A percentile compares a stretch with the other conserved stretches of the same genome.
phyloP scores from a whole-genome alignment of 495 filamentous ascomycete genomes.

The Rostrohypoxylon terebratum region DNA sequence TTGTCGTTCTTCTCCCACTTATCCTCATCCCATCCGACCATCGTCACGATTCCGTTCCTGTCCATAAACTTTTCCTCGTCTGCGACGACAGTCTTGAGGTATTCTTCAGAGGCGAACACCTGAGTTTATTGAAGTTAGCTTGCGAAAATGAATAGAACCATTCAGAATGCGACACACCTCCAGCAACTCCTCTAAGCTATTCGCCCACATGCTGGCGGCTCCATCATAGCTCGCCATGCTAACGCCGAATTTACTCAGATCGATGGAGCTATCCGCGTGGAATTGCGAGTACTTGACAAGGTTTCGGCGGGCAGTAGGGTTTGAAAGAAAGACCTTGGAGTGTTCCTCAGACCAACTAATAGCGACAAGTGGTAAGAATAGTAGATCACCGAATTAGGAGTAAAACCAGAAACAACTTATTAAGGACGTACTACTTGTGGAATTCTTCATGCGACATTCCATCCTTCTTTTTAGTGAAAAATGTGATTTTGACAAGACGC shows the following conservation, averaged over 20 bases:
- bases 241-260: not conserved
- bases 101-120: conserved; percentile 25
- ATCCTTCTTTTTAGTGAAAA: conserved; percentile 18
- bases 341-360: conserved; percentile 29
- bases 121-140: not conserved
- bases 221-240: conserved; percentile 13
- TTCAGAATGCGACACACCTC: not conserved
- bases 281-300: conserved; percentile 41
- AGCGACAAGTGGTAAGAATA: not conserved
- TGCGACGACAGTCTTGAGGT: conserved; percentile 9
- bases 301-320: conserved; percentile 28
- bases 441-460: conserved; percentile 19
- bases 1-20: conserved; percentile 18
- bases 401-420: not conserved
- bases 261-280: conserved; percentile 23
- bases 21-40: conserved; percentile 32
- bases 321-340: conserved; percentile 20
- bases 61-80: conserved; percentile 29
- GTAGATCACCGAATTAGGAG: not conserved
- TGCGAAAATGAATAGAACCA: not conserved
- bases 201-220: conserved; percentile 21
- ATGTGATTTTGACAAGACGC: conserved; percentile 16
- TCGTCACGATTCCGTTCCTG: not conserved
- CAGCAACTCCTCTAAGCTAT: conserved; percentile 16
- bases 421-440: conserved; percentile 23